phyloP scores from a whole-genome alignment of 2,329 filamentous ascomycete genomes.

The Parastagonospora nodorum region DNA sequence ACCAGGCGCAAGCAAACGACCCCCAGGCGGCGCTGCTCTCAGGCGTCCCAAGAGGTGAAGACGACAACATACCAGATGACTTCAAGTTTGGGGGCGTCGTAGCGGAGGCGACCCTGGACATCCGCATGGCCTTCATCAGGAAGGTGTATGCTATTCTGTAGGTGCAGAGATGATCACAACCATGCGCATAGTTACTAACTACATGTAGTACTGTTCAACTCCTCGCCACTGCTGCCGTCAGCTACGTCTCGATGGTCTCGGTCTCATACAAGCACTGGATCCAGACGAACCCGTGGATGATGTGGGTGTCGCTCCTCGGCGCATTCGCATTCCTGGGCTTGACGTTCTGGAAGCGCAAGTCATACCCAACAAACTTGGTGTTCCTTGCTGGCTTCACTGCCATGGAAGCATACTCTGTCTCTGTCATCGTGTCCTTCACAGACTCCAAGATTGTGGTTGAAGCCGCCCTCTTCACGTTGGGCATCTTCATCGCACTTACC shows the following conservation, averaged over 20 bases:
- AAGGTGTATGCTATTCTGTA: conserved; percentile 96
- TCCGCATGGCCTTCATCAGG: conserved; percentile 94
- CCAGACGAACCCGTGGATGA: conserved; percentile 78
- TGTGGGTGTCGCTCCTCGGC: conserved; percentile 75
- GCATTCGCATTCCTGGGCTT: conserved; percentile 44
- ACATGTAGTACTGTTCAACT: conserved; percentile 77
- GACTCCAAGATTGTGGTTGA: conserved; percentile 82
- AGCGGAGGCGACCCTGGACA: conserved; percentile 90
- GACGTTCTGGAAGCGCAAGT: conserved; percentile 54
- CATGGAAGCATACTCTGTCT: conserved; percentile 91
- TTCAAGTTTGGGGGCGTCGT: conserved; percentile 98
- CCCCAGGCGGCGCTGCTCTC: conserved; percentile 64
- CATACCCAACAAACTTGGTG: conserved; percentile 90
- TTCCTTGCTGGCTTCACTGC: conserved; percentile 91
- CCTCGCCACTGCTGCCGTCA: conserved; percentile 79
- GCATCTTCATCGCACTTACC: conserved; percentile 67
- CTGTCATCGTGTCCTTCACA: conserved; percentile 91
- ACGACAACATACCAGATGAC: conserved; percentile 93
- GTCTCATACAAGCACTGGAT: conserved; percentile 82
- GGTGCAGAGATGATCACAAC: conserved; percentile 33
- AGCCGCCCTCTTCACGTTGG: conserved; percentile 82
- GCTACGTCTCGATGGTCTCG: conserved; percentile 85
- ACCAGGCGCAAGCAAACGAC: conserved; percentile 65
- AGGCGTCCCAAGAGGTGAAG: conserved; percentile 72
- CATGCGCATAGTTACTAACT: conserved; percentile 16